Evolutionary conservation across 495 filamentous ascomycete species (phyloP), one percentile per base, ranked within the genome.

Genomic region (Hypoxylon cercidicola): DNA sequence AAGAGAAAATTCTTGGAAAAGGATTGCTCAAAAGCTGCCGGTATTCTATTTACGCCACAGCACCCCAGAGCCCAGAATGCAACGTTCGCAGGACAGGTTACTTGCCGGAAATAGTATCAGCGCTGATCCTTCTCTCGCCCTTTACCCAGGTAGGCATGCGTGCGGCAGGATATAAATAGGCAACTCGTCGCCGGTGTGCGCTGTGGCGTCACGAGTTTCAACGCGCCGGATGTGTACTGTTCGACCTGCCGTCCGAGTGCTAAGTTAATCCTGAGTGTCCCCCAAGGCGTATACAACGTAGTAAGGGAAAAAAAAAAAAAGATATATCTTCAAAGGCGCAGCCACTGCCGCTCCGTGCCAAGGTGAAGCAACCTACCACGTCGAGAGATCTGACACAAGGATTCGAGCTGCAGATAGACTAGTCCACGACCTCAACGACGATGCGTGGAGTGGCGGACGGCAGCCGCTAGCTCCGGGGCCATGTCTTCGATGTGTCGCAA

Each of bases 331-430:
- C 59, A 49, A 37, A 35, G 10, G 45, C 18, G 25, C 19, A 45
- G 23, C 41, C 13, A 43, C 37, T 65, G 40, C 55, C 52, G 55
- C 37, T 55, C 44, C 19, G 32, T 47, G 59, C 65, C 61, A 69
- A 65, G 66, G 43, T 48, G 46, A 61, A 61, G 56, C 28, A 37
- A 69, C 61, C 66, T 65, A 65, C 60, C 66, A 55, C 65, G 61
- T 69, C 61, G 40, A 69, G 66, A 65, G 66, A 69, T 62, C 60
- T 69, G 66, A 69, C 20, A 20, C 66, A 69, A 65, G 66, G 66
- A 69, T 69, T 60, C 45, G 21, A n/a, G 55, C 50, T 44, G 65
- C 40, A 44, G 55, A 43, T 55, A 40, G 51, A 35, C 43, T 58
- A 28, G 25, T 18, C 41, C 52, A 54, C 25, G 25, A 55, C 39